These are phyloP conservation scores for Fusarium aywerte DNA, from an alignment of 2,329 filamentous ascomycete genomes.

Conservation along the genomic window DNA sequence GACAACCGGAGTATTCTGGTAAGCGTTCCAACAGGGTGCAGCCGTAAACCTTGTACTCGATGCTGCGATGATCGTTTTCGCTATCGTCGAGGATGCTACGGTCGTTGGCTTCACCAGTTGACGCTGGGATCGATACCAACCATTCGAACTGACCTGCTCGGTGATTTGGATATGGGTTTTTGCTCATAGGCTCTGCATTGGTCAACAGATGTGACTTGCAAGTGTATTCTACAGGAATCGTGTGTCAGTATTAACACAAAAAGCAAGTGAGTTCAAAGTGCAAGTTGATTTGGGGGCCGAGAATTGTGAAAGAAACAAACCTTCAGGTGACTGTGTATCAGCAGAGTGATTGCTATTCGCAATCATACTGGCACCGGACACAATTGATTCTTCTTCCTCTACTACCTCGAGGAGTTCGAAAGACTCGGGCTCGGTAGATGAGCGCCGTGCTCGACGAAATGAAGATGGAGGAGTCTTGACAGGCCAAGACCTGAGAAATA, in stretches of 20 bases:
- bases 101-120: conserved; percentile 41
- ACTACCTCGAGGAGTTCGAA: conserved; percentile 51
- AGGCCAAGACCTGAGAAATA: conserved; percentile 20
- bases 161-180: conserved; percentile 55
- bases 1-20: conserved; percentile 38
- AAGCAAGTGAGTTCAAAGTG: neutral
- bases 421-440: conserved; percentile 47
- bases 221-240: conserved; percentile 13
- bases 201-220: conserved; percentile 41
- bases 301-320: conserved; percentile 25
- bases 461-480: conserved; percentile 22
- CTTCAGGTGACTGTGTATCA: conserved; percentile 15
- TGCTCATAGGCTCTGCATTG: conserved; percentile 37
- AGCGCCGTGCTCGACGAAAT: conserved; percentile 47
- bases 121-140: conserved; percentile 55
- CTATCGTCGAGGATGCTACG: conserved; percentile 25
- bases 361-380: conserved; percentile 14
- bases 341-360: conserved; percentile 3
- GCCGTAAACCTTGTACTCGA: conserved; percentile 56
- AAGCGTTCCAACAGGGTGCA: conserved; percentile 63
- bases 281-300: neutral
- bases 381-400: conserved; percentile 48
- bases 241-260: conserved; percentile 25
- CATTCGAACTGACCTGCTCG: conserved; percentile 63
- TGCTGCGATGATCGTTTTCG: conserved; percentile 13